Base-by-base conservation (phyloP, 1,284 basidiomycete species). In the Flammula alnicola region DNA sequence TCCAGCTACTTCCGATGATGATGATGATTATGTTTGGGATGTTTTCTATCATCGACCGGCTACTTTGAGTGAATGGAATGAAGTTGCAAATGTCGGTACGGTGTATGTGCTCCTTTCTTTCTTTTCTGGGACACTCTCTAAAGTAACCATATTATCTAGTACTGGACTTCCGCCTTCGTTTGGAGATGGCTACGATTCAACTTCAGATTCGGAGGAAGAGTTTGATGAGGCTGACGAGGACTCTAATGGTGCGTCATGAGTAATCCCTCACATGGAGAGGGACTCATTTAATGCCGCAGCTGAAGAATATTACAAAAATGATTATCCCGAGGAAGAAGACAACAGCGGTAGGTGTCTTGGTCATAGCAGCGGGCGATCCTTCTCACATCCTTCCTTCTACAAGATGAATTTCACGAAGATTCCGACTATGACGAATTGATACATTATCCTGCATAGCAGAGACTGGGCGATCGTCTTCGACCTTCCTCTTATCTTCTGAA, bases 231-330 rank as follows among this genome's bases (percentile, higher is more conserved):
- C 81, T 3, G 88, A 91, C 52, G 88, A 91, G 58, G 88, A 91
- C 58, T 91, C 88, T 0, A 91, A 91, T 66, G 86, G 88, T 88
- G 44, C 35, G 73, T n/a, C n/a, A n/a, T n/a, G n/a, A n/a, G n/a
- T n/a, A n/a, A n/a, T n/a, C n/a, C n/a, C n/a, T n/a, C n/a, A n/a
- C n/a, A n/a, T n/a, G n/a, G n/a, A n/a, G n/a, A n/a, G n/a, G n/a
- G n/a, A n/a, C n/a, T n/a, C n/a, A n/a, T 29, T 36, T 22, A 25
- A 26, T 47, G 40, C 12, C 12, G n/a, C 54, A 91, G 88, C 83
- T 11, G 88, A 91, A 65, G 88, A 88, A 55, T 90, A 83, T 61
- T 91, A 89, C 66, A 87, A 80, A 58, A 91, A 91, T 52, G 88
- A 91, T 59, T 91, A 91, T 59, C 88, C 88, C 1, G 88, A n/a